phyloP scores from a whole-genome alignment of 106 monocot genomes.

The Platanthera guangdongensis region DNA sequence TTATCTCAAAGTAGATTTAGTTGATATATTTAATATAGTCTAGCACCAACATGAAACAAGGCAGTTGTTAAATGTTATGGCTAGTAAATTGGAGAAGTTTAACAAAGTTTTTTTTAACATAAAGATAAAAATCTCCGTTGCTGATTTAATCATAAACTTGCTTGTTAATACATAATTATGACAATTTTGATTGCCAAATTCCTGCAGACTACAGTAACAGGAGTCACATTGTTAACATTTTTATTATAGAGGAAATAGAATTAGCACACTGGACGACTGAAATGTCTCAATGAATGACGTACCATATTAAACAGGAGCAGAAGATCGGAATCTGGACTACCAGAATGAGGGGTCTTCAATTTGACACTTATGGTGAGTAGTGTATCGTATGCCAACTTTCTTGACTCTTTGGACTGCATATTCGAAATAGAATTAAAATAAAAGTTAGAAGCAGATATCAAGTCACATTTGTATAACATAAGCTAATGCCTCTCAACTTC shows the following conservation, averaged over 20 bases:
- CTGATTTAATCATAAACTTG: background rate
- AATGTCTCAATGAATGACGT: background rate
- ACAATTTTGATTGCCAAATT: background rate
- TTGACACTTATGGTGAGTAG: constrained; percentile 40
- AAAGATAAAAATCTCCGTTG: background rate
- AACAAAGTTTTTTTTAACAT: background rate
- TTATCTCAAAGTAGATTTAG: too few relatives aligned
- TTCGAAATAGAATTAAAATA: background rate
- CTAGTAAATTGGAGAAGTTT: background rate
- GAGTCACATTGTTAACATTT: background rate
- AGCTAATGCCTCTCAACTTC: background rate
- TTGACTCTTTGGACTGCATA: constrained; percentile 70
- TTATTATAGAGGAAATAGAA: background rate
- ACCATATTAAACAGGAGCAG: constrained; percentile 73
- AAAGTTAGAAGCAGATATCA: background rate
- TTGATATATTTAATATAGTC: too few relatives aligned
- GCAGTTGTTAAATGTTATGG: background rate
- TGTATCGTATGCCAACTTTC: constrained; percentile 74
- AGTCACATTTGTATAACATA: background rate
- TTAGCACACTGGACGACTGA: background rate
- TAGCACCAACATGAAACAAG: too few relatives aligned
- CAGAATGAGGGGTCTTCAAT: constrained; percentile 43
- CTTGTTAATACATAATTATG: background rate
- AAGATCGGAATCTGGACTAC: constrained; percentile 30
- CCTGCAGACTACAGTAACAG: background rate